phyloP scores from a whole-genome alignment of 139 green algal genomes.

The Chlorokybus atmophyticus region DNA sequence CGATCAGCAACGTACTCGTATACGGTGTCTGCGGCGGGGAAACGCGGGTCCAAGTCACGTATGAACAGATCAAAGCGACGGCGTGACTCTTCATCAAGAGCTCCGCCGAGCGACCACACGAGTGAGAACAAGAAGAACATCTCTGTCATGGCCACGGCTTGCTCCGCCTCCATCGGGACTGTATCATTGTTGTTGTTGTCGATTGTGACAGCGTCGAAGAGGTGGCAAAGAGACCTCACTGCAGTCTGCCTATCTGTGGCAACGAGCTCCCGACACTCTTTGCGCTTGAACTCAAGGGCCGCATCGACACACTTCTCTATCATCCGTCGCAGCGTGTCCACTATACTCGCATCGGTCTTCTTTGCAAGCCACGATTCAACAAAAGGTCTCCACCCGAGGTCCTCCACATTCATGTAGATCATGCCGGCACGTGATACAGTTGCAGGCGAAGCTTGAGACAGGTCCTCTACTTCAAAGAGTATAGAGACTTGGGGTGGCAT shows the following conservation, averaged over 20 bases:
- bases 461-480: conserved; percentile 73
- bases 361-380: conserved; percentile 47
- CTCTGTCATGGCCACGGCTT: conserved; percentile 48
- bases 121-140: conserved; percentile 67
- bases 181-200: conserved; percentile 48
- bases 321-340: conserved; percentile 24
- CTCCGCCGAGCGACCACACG: conserved; percentile 65
- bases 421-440: conserved; percentile 59
- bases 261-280: conserved; percentile 56
- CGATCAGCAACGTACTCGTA: conserved; percentile 64
- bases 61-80: conserved; percentile 45
- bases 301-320: not conserved
- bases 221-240: conserved; percentile 45
- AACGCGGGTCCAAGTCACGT: conserved; percentile 41
- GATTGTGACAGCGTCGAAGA: conserved; percentile 57
- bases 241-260: conserved; percentile 47
- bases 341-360: conserved; percentile 21
- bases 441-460: conserved; percentile 52
- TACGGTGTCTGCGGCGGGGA: conserved; percentile 49
- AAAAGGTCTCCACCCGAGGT: conserved; percentile 59
- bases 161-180: conserved; percentile 25
- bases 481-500: conserved; percentile 55
- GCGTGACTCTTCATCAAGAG: conserved; percentile 51
- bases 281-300: conserved; percentile 47
- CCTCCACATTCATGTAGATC: conserved; percentile 73